Conservation (phyloP, 495 filamentous ascomycete genomes). For the Symbiotaphrina buchneri region DNA sequence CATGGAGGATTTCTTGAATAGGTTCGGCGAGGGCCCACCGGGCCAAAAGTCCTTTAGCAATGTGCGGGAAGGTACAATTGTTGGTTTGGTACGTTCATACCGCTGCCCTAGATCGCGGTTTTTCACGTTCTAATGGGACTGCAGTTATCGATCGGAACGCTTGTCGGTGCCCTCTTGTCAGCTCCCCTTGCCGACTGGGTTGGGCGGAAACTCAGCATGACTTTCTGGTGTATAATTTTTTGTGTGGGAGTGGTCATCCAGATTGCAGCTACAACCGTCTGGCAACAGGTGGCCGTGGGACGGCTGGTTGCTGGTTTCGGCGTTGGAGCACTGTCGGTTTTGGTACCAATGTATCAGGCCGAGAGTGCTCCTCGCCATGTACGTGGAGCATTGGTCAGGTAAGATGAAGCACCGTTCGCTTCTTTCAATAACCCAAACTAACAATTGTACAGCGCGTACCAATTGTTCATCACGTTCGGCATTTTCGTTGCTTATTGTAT, state of each 20-base stretch:
- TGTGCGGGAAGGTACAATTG: constrained; percentile 30
- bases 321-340: constrained; percentile 46
- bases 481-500: constrained; percentile 67
- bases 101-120: no score
- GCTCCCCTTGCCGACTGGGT: constrained; percentile 30
- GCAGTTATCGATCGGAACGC: constrained; percentile 38
- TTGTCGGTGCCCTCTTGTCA: constrained; percentile 42
- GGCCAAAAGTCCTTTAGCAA: constrained; percentile 25
- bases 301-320: constrained; percentile 41
- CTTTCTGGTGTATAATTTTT: constrained; percentile 35
- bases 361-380: constrained; percentile 43
- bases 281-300: constrained; percentile 29
- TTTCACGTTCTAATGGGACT: constrained; percentile 3
- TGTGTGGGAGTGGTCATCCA: constrained; percentile 49
- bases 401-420: constrained; percentile 10
- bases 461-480: constrained; percentile 72
- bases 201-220: constrained; percentile 27
- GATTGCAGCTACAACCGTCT: constrained; percentile 28
- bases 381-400: constrained; percentile 40
- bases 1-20: constrained; percentile 27
- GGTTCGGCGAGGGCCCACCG: constrained; percentile 19
- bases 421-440: no score
- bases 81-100: constrained; percentile 27
- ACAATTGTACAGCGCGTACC: constrained; percentile 47
- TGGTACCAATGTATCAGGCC: constrained; percentile 53